Base-by-base conservation (phyloP, 306 rosid genomes). In the Echinosophora koreensis region DNA sequence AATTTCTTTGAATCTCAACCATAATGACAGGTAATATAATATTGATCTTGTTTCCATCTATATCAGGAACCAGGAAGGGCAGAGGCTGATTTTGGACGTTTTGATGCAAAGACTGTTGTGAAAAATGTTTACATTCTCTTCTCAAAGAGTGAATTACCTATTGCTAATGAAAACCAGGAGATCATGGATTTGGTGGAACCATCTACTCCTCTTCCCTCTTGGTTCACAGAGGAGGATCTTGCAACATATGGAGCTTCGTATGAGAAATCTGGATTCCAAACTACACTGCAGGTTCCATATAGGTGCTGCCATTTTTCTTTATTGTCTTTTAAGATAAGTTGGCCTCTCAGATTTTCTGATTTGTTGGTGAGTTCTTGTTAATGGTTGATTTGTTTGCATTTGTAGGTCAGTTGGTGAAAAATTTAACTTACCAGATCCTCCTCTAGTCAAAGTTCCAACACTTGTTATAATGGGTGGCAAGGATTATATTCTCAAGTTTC, bases 181-280 rank as follows among this genome's bases (percentile, higher is more conserved):
- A 85, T 94, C 81, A 86, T 94, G 97, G 98, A 94, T 77, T 62
- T 94, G 76, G 98, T 91, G 41, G 94, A 82, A 50, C 76, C 91
- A 8, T 86, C 88, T 47, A 83, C 88, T 5, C 91, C 96, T 84
- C 94, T 90, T 67, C 97, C 97, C 6, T 32, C 86, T 68, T 94
- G 97, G 98, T 82, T 94, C 77, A 66, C 89, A 0, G 96, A 94
- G 81, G 93, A 90, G 47, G 96, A 94, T 79, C 91, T 91, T 28
- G 74, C 85, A 9, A 51, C 77, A 41, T 94, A 94, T 39, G 94
- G 88, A 18, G 87, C 81, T 49, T 73, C 86, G 78, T 94, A 87
- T 82, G 86, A 89, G 85, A 91, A 90, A 85, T 91, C 96, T 15
- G 97, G 98, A 18, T 87, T 94, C 69, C 80, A 8, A 78, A 86